phyloP scores from a whole-genome alignment of 306 rosid species.

The Mimosa bimucronata region DNA sequence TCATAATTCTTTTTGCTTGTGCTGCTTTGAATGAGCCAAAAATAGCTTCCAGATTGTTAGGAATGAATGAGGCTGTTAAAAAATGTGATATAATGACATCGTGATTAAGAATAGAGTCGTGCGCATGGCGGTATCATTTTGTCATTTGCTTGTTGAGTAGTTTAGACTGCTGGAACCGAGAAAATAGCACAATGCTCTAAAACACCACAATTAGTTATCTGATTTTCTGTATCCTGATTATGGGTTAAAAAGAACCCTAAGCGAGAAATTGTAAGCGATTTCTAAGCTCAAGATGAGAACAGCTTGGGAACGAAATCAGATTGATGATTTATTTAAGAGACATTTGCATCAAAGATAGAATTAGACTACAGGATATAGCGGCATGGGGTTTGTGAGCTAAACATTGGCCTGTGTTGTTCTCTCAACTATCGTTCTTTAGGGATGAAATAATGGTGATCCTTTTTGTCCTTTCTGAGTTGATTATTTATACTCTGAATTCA shows the following conservation, averaged over 20 bases:
- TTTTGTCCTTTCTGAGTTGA: not conserved
- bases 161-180: not conserved
- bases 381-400: slow-evolving; percentile 9
- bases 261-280: not conserved
- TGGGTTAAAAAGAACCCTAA: not conserved
- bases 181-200: not conserved
- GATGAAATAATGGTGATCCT: not conserved
- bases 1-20: not conserved
- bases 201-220: not conserved
- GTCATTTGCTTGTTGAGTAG: not conserved
- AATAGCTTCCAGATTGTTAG: not conserved
- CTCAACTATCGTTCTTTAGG: not conserved
- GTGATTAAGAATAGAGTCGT: not conserved
- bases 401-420: not conserved
- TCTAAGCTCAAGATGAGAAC: not conserved
- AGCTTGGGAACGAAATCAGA: not conserved
- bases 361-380: not conserved
- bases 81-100: not conserved
- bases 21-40: not conserved
- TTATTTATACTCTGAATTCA: not conserved
- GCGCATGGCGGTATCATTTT: not conserved
- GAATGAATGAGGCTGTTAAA: not conserved
- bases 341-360: not conserved
- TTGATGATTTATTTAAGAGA: not conserved
- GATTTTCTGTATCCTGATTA: not conserved